Evolutionary conservation across 164 flowering plant genomes (phyloP), one percentile per base, ranked within the genome.

Genomic region (Dillenia suffruticosa): DNA sequence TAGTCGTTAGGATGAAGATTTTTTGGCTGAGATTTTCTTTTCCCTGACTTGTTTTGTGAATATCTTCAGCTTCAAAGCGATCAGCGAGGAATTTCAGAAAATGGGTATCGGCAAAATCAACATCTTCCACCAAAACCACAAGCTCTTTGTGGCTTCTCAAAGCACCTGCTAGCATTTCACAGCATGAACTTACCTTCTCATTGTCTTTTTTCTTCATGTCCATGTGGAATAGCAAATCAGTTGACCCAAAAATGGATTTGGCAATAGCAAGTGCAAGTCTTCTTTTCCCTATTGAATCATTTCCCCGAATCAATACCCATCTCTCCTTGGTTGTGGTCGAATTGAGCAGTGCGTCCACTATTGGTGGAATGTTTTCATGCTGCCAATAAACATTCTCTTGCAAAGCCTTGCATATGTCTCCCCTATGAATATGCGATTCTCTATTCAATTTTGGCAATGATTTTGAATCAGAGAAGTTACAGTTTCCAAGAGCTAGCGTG

Each of bases 371-470:
- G 12, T 47, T 56, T 19, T 81, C 79, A 8, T 74, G 65, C 63
- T 89, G 89, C 90, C 96, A 85, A 0, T 88, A 91, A 46, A 89
- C 77, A 71, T 84, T 84, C 60, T 85, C 87, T 69, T 73, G 76
- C 59, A 89, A 60, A 13, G 65, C 17, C 63, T 66, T 76, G 46
- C 66, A 63, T 16, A 77, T 47, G 8, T 77, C 81, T 59, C 53
- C 58, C 11, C 15, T 52, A 40, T 50, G 66, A 45, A 46, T 59
- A 45, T 49, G 46, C 46, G 45, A 60, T 52, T 58, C 63, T n/a
- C 54, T 68, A 26, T 60, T 64, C 51, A 44, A 13, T 47, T 63
- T 60, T 1, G 9, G 51, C 40, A 53, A 16, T 49, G 64, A 46
- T 12, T 40, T 64, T 40, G 72, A 61, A 67, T 68, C 76, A 10